A percentile compares a stretch with the other conserved stretches of the same genome.
Conservation (phyloP, 2,329 filamentous ascomycete genomes). For the Aspergillus jensenii region DNA sequence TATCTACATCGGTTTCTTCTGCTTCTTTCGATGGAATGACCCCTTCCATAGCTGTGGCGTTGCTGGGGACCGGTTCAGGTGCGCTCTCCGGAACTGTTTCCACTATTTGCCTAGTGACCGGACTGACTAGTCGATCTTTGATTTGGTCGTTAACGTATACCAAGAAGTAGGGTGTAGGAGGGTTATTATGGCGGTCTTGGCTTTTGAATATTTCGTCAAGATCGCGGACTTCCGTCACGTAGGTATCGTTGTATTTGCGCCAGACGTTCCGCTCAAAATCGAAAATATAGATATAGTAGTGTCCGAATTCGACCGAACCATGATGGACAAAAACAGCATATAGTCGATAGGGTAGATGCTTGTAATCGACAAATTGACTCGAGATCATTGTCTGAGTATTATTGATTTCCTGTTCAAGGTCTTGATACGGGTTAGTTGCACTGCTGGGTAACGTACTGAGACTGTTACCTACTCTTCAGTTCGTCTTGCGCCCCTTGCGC, state of each 20-base stretch:
- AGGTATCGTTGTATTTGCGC: constrained; percentile 92
- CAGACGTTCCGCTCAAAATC: constrained; percentile 80
- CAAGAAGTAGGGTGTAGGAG: constrained; percentile 78
- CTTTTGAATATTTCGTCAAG: constrained; percentile 67
- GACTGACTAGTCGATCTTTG: constrained; percentile 59
- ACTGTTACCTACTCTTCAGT: constrained; percentile 40
- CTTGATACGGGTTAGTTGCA: constrained; percentile 19
- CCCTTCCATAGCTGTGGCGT: constrained; percentile 18
- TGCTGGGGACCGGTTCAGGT: neutral
- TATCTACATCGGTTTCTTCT: constrained; percentile 23
- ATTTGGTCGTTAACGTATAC: constrained; percentile 74
- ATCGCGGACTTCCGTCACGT: constrained; percentile 68
- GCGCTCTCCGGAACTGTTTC: constrained; percentile 15
- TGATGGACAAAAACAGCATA: constrained; percentile 94
- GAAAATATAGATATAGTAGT: constrained; percentile 96
- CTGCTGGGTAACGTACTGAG: neutral
- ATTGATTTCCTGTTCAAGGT: constrained; percentile 48
- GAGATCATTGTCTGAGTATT: constrained; percentile 51
- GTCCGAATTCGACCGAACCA: constrained; percentile 66
- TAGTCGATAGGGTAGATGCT: constrained; percentile 71
- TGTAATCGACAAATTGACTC: constrained; percentile 63
- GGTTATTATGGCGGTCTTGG: constrained; percentile 56
- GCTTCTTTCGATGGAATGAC: constrained; percentile 8
- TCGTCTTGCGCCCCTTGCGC: constrained; percentile 47
- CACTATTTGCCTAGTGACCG: constrained; percentile 51